A percentile compares a stretch with the other conserved stretches of the same genome.
These are phyloP conservation scores for Arthrobotrys pseudoclavata DNA, from an alignment of 2,329 filamentous ascomycete species.

Conservation along the genomic window DNA sequence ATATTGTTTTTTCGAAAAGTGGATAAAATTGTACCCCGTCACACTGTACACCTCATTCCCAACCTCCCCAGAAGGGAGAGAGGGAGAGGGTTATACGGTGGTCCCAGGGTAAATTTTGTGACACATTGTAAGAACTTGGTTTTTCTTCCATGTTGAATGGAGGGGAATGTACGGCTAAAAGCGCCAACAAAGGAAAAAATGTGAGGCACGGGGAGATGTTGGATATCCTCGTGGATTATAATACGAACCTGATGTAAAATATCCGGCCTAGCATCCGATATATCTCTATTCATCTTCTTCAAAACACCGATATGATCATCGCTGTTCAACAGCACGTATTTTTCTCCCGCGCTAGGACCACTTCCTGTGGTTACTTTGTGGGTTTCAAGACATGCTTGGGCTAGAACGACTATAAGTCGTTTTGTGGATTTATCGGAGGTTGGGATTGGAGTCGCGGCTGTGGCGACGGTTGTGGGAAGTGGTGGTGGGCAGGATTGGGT, in stretches of 20 bases:
- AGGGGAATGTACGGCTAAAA: conserved; percentile 6
- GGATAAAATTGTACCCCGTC: conserved; percentile 33
- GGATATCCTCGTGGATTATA: conserved; percentile 60
- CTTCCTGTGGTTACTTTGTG: conserved; percentile 86
- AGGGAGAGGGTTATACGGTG: neutral
- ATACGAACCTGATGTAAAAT: conserved; percentile 94
- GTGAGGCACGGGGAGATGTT: conserved; percentile 50
- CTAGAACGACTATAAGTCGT: conserved; percentile 93
- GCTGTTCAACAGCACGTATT: conserved; percentile 97
- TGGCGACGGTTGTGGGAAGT: conserved; percentile 90
- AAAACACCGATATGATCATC: conserved; percentile 99
- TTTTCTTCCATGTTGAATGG: conserved; percentile 60
- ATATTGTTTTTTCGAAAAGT: conserved; percentile 61
- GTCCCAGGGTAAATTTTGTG: conserved; percentile 9
- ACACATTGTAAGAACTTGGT: conserved; percentile 43
- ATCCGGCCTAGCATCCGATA: conserved; percentile 95
- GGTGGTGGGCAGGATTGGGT: conserved; percentile 96
- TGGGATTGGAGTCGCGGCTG: conserved; percentile 88
- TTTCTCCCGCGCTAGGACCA: conserved; percentile 82
- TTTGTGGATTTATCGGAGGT: conserved; percentile 89
- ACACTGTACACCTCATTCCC: conserved; percentile 24
- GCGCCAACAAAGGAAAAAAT: neutral
- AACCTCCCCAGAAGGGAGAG: neutral
- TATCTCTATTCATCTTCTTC: conserved; percentile 99
- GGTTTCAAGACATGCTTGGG: conserved; percentile 96